Percentiles rank a stretch among this genome's conserved stretches.
These are phyloP conservation scores for Raddia guianensis DNA, from an alignment of 176 grass and related monocot species.

Conservation along the genomic window DNA sequence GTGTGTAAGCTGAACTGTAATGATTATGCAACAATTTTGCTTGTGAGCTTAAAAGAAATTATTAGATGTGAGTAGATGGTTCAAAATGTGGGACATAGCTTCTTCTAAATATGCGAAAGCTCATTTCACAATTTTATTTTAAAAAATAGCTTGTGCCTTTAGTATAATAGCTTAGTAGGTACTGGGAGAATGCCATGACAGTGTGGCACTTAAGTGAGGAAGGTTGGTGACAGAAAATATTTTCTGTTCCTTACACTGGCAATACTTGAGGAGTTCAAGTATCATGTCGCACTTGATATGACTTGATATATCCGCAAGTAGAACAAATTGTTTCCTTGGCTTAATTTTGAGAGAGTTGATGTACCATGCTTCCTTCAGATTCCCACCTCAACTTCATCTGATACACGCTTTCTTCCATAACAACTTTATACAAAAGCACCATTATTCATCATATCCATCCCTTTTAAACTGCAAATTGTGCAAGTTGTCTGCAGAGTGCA, in stretches of 20 bases:
- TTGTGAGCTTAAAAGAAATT: neutral
- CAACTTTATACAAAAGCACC: constrained; percentile 23
- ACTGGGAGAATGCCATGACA: neutral
- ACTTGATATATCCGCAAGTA: constrained; percentile 23
- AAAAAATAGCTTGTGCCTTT: neutral
- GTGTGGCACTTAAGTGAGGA: neutral
- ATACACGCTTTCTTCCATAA: neutral
- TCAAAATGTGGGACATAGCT: neutral
- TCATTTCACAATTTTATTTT: neutral
- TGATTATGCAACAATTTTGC: constrained; percentile 10
- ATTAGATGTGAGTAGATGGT: neutral
- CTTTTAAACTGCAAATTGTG: neutral
- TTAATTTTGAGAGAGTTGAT: neutral
- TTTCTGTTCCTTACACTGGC: neutral
- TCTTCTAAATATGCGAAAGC: constrained; percentile 2
- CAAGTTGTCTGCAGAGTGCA: neutral
- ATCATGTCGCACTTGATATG: constrained; percentile 5
- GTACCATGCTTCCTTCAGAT: constrained; percentile 10
- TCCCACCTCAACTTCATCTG: neutral
- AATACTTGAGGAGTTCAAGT: constrained; percentile 20
- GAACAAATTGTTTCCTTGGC: constrained; percentile 25
- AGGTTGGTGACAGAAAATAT: constrained; percentile 13
- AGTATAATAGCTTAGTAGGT: neutral
- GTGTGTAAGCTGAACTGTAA: neutral
- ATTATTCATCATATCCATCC: constrained; percentile 15